Base-by-base conservation (phyloP, 1,284 basidiomycete genomes). In the Ganoderma lucidum region DNA sequence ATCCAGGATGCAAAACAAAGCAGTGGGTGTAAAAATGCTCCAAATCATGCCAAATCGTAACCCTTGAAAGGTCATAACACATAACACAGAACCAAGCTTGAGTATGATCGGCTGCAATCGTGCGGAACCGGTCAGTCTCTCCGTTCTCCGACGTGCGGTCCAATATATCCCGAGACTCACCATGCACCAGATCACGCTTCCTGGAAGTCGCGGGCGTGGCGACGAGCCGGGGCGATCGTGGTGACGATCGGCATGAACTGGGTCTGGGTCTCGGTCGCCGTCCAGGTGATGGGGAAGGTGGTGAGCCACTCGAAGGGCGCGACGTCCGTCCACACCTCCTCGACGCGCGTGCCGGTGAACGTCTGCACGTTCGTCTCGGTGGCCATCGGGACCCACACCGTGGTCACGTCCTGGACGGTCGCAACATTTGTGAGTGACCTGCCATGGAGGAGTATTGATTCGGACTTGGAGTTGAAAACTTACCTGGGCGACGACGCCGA, bases 141-240 rank as follows among this genome's bases (percentile, higher is more conserved):
- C 35, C 35, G 19, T 39, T 59, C 10, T 39, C 17, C 19, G 23
- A 10, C 6, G 19, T n/a, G n/a, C 8, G 10, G 55, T 19, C 23
- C 6, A 30, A 8, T n/a, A 37, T 19, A 23, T 39, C 5, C 23
- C 30, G 17, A 56, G 30, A 23, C 62, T 51, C 32, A 63, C 62
- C 44, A 14, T 8, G n/a, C 12, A 12, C 44, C 9, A 23, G 42
- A 37, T 63, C 44, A 70, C 44, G 67, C 58, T 58, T 58, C 28
- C 65, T 71, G 68, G 45, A 73, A 71, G 67, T 71, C 70, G 70
- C 72, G 72, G 58, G 70, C 66, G 44, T 73, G 72, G 51, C 65
- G 63, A 30, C 72, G 66, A 9, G 66, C 68, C 17, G 51, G 68
- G n/a, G n/a, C 42, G 5, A 42, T 39, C 5, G 23, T 42, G n/a